Evolutionary conservation across 23 red algal genomes (phyloP), one percentile per base, ranked within the genome.

Genomic region (Gracilaria vermiculophylla): DNA sequence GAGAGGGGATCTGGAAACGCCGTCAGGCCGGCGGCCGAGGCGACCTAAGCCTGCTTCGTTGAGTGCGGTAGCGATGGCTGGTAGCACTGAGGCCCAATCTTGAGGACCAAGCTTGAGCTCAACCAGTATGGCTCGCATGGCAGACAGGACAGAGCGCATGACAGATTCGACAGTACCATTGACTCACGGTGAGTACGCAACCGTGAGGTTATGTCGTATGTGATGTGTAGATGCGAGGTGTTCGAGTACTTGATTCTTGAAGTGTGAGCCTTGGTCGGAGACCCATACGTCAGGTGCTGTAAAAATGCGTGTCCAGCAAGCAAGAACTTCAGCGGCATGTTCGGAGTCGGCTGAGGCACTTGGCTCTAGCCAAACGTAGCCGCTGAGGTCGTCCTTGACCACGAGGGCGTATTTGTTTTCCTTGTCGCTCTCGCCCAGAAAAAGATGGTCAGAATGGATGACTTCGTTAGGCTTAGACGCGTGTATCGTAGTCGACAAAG

Each of bases 361-460:
- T 10, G 74, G 2, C 15, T 78, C 41, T 3, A 78, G 1, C 74
- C 74, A 78, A 47, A 32, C 49, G 37, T 78, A 78, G 36, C 74
- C 74, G 45, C 74, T 78, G 16, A 49, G 9, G 49, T 78, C 74
- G 40, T 78, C 74, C 27, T 78, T 51, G 40, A 78, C 27, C 49
- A 49, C 25, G 5, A 78, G 27, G 17, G 15, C 74, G 31, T 49
- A 78, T 47, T 49, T 78, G 25, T 49, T 5, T 8, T 49, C 43
- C 5, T 3, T 7, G 5, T 78, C 74, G 40, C 74, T 29, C 8
- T 49, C 74, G 7, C 74, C 40, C 8, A 78, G 0, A 15, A 10
- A 78, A 5, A 54, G 45, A 29, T 78, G 51, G 74, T 78, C 74
- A 47, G 51, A 51, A 47, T 78, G 74, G 19, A 78, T 78, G n/a